These are phyloP conservation scores for Trichosporon ovoides DNA, from an alignment of 1,284 basidiomycete genomes.

Conservation along the genomic window DNA sequence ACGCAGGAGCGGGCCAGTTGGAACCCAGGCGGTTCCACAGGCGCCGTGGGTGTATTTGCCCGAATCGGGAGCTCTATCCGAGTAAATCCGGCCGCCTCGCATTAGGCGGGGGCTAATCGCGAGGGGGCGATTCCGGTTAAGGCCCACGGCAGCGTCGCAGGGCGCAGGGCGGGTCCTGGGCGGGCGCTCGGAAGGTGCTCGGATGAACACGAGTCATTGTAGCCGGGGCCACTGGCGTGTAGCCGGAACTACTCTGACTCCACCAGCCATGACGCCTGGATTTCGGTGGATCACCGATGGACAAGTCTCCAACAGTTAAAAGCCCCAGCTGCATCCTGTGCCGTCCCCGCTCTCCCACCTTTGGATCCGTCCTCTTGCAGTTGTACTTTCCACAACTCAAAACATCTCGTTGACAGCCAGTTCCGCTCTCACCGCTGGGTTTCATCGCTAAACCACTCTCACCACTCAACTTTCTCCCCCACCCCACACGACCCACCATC, in stretches of 20 bases:
- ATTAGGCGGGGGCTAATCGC: conserved; percentile 1
- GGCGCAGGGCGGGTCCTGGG: background rate
- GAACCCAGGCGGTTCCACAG: background rate
- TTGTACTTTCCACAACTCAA: background rate
- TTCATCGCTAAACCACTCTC: background rate
- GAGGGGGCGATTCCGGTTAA: conserved; percentile 1
- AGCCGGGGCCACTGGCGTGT: background rate
- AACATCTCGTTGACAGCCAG: background rate
- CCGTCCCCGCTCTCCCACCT: background rate
- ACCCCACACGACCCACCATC: background rate
- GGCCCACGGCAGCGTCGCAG: background rate
- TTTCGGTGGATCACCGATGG: conserved; percentile 1
- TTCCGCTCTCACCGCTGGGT: background rate
- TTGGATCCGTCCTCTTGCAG: background rate
- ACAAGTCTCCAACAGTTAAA: conserved; percentile 3
- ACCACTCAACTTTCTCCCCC: background rate
- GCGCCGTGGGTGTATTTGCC: background rate
- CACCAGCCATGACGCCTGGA: conserved; percentile 3
- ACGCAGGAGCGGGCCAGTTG: background rate
- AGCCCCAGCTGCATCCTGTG: background rate
- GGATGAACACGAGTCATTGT: conserved; percentile 3
- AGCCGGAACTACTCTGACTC: conserved; percentile 5
- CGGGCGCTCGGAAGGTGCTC: background rate
- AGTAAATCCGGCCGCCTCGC: conserved; percentile 11
- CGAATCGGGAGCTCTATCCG: background rate